These are phyloP conservation scores for Kernera saxatilis DNA, from an alignment of 345 rosid genomes.

Conservation along the genomic window DNA sequence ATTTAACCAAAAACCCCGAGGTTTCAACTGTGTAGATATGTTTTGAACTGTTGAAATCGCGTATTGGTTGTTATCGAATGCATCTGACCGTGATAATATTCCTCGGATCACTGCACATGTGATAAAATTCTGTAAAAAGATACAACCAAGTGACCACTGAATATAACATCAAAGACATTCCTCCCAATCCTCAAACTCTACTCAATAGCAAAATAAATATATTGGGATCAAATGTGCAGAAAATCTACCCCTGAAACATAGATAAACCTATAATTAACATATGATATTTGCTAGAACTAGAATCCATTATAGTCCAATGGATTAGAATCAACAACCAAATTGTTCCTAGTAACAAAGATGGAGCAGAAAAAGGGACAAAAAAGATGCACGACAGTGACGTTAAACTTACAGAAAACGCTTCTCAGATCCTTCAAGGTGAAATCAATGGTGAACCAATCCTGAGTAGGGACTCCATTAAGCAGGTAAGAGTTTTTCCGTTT, in stretches of 20 bases:
- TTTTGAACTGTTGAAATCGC: conserved; percentile 44
- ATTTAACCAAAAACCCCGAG: conserved; percentile 64
- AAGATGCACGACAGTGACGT: background rate
- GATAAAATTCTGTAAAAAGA: background rate
- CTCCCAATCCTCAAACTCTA: background rate
- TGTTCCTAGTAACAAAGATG: background rate
- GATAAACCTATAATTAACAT: background rate
- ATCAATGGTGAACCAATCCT: conserved; percentile 79
- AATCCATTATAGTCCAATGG: background rate
- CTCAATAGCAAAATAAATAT: background rate
- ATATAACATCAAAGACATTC: background rate
- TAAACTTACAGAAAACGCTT: conserved; percentile 46
- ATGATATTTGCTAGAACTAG: background rate
- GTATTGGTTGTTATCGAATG: conserved; percentile 34
- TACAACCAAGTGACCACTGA: background rate
- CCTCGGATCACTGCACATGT: conserved; percentile 55
- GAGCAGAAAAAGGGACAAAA: background rate
- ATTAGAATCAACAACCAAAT: background rate
- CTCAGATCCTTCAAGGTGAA: conserved; percentile 41
- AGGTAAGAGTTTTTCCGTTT: conserved; percentile 26
- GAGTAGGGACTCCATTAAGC: conserved; percentile 49
- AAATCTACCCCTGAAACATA: background rate
- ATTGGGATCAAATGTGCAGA: background rate
- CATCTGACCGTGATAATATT: conserved; percentile 44
- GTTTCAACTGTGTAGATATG: conserved; percentile 35